phyloP scores from a whole-genome alignment of 1,284 basidiomycete species.

The Singerocomus inundabilis region DNA sequence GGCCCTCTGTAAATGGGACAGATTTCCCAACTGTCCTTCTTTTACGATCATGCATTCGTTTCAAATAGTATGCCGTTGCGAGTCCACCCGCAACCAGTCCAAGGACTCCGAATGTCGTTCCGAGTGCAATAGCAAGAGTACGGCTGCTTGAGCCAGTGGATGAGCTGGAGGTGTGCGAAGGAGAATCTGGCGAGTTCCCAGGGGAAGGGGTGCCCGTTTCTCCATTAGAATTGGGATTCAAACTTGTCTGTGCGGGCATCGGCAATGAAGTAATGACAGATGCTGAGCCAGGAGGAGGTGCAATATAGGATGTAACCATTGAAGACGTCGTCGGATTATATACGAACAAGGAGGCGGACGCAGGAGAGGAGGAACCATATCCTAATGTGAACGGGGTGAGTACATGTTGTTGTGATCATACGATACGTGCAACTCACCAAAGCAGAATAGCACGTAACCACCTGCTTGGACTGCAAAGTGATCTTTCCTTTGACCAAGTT shows the following conservation, averaged over 20 bases:
- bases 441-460: constrained; percentile 68
- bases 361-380: constrained; percentile 45
- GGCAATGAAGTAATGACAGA: constrained; percentile 30
- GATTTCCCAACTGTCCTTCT: constrained; percentile 15
- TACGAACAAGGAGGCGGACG: constrained; percentile 49
- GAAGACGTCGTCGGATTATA: constrained; percentile 45
- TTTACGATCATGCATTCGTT: constrained; percentile 14
- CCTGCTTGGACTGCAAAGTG: constrained; percentile 68
- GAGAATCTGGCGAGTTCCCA: constrained; percentile 8
- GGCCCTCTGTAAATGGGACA: constrained; percentile 19
- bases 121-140: constrained; percentile 52
- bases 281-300: constrained; percentile 28
- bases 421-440: constrained; percentile 53
- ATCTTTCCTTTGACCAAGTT: constrained; percentile 63
- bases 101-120: constrained; percentile 54
- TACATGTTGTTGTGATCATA: background rate
- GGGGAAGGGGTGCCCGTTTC: constrained; percentile 6
- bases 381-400: constrained; percentile 41
- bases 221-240: constrained; percentile 14
- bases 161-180: constrained; percentile 7
- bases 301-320: constrained; percentile 32
- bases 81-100: constrained; percentile 45
- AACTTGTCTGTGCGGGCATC: constrained; percentile 23
- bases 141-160: constrained; percentile 21
- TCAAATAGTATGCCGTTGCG: constrained; percentile 44